phyloP scores from a whole-genome alignment of 352 stramenopile genomes.

The Blastocystis sp. region DNA sequence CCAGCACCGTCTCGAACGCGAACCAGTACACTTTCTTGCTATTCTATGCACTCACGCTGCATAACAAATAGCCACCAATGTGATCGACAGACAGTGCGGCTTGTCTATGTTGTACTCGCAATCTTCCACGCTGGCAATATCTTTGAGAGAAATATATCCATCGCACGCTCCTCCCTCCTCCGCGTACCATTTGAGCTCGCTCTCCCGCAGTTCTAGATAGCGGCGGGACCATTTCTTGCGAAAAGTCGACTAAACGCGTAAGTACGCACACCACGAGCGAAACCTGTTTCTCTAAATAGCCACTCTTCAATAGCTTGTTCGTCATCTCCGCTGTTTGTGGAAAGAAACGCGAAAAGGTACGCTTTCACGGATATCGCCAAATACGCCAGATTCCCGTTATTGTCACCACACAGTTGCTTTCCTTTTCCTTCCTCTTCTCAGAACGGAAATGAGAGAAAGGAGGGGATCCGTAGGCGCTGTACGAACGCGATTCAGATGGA shows the following conservation, averaged over 20 bases:
- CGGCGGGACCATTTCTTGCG: slow-evolving; percentile 61
- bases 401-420: neutral
- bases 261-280: neutral
- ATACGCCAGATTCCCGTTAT: neutral
- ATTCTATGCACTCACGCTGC: slow-evolving; percentile 27
- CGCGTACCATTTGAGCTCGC: slow-evolving; percentile 55
- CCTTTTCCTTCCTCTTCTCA: too few relatives aligned
- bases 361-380: neutral
- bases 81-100: slow-evolving; percentile 53
- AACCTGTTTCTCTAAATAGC: slow-evolving; percentile 70
- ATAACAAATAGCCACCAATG: neutral
- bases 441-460: too few relatives aligned
- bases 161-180: slow-evolving; percentile 56
- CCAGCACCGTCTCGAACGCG: slow-evolving; percentile 60
- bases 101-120: slow-evolving; percentile 67
- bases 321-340: slow-evolving; percentile 12
- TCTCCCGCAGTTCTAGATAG: slow-evolving; percentile 50
- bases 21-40: slow-evolving; percentile 67
- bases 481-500: too few relatives aligned
- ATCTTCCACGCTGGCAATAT: slow-evolving; percentile 63
- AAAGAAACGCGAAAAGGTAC: neutral
- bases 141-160: slow-evolving; percentile 52
- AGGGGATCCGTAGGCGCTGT: too few relatives aligned
- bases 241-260: slow-evolving; percentile 35
- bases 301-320: slow-evolving; percentile 68